Conservation (phyloP, 176 grass and related monocot species). For the Aegilops longissima region DNA sequence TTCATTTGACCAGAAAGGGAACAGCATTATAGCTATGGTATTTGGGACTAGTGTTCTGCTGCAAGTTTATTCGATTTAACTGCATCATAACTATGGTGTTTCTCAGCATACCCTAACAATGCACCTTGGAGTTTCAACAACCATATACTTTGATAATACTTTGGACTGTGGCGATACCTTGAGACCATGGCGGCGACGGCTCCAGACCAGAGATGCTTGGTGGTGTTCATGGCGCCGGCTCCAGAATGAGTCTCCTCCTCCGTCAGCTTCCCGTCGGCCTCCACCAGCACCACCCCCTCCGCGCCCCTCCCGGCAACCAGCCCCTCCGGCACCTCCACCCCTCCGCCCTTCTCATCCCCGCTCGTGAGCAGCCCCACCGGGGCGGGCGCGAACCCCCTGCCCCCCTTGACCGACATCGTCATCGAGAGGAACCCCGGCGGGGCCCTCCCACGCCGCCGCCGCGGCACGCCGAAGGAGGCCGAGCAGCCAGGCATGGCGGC, state of each 20-base stretch:
- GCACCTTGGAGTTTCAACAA: neutral
- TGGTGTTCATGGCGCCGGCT: constrained; percentile 71
- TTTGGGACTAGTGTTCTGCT: neutral
- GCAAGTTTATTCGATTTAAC: neutral
- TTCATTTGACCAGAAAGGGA: neutral
- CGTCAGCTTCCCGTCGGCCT: constrained; percentile 24
- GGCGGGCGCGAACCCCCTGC: constrained; percentile 48
- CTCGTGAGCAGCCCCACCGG: constrained; percentile 54
- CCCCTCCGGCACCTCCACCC: constrained; percentile 53
- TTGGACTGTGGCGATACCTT: constrained; percentile 39
- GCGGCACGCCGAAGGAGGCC: constrained; percentile 27
- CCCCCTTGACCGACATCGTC: constrained; percentile 76
- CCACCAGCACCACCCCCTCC: constrained; percentile 12
- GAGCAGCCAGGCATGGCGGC: constrained; percentile 45
- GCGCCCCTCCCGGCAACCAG: constrained; percentile 17
- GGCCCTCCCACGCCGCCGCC: neutral
- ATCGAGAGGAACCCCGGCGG: constrained; percentile 65
- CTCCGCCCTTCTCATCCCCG: constrained; percentile 48
- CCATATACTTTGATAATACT: neutral
- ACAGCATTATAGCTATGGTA: neutral
- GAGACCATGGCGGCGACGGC: constrained; percentile 96
- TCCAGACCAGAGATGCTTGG: constrained; percentile 89
- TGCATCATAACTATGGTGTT: neutral
- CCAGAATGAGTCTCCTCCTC: constrained; percentile 36
- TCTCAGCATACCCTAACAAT: neutral